phyloP scores from a whole-genome alignment of 306 rosid genomes.

The Quercus gilva region DNA sequence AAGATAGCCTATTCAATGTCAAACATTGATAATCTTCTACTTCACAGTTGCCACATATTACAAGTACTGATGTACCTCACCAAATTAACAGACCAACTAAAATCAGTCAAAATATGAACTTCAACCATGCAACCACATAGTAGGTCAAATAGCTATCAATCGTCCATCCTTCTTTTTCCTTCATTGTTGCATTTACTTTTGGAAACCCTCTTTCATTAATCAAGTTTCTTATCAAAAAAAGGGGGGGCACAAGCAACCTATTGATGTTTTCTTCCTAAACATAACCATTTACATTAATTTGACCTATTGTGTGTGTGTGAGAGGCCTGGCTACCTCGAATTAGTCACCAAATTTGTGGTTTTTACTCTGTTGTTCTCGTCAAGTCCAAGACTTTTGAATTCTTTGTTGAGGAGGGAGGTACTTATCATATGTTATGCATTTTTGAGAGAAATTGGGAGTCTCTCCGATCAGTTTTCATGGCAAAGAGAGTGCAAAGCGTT shows the following conservation, averaged over 20 bases:
- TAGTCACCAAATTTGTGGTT: too few species aligned
- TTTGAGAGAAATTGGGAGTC: too few species aligned
- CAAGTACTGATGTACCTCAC: background rate
- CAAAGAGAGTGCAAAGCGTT: too few species aligned
- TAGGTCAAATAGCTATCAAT: background rate
- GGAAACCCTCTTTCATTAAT: background rate
- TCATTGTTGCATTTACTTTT: background rate
- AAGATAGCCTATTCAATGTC: background rate
- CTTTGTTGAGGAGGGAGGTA: too few species aligned
- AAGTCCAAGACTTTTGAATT: too few species aligned
- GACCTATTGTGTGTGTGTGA: too few species aligned
- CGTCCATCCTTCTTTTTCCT: background rate
- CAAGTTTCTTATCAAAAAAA: background rate
- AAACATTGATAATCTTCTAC: background rate
- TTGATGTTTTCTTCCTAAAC: background rate
- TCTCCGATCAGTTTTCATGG: too few species aligned
- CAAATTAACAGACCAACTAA: background rate
- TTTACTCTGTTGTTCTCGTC: too few species aligned
- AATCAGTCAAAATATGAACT: background rate
- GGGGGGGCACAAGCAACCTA: background rate
- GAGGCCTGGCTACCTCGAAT: too few species aligned
- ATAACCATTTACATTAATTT: background rate
- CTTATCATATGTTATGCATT: too few species aligned
- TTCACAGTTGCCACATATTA: background rate
- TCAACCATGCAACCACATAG: background rate